Evolutionary conservation across 2,329 filamentous ascomycete species (phyloP).

Genomic region (Fusarium agapanthi): DNA sequence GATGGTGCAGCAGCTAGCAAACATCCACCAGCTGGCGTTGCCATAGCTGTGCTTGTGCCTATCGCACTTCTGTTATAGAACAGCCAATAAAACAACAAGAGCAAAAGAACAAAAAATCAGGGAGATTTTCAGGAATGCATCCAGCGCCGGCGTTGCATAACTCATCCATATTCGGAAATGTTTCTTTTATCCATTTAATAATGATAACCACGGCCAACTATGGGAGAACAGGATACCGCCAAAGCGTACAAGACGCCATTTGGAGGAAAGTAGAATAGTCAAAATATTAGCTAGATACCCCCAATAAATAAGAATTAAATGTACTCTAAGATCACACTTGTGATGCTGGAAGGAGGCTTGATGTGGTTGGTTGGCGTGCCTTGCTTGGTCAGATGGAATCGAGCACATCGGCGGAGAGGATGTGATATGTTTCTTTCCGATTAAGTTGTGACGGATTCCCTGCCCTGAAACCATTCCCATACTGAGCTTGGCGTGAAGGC

Average conservation of each 20-base stretch:
- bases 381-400: neutral
- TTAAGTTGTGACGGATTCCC: neutral
- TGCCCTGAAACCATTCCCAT: neutral
- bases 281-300: slow-evolving; percentile 1
- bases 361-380: neutral
- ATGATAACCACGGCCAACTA: slow-evolving; percentile 11
- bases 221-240: neutral
- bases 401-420: neutral
- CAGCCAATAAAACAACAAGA: neutral
- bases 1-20: slow-evolving; percentile 6
- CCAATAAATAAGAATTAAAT: neutral
- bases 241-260: neutral
- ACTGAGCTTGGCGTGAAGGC: neutral
- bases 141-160: slow-evolving; percentile 24
- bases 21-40: slow-evolving; percentile 3
- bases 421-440: neutral
- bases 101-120: neutral
- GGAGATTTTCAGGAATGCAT: neutral
- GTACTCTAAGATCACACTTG: neutral
- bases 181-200: slow-evolving; percentile 14
- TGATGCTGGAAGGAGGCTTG: neutral
- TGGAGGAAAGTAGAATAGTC: neutral
- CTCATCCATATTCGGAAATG: neutral
- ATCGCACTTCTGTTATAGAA: slow-evolving; percentile 24
- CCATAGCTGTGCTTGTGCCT: slow-evolving; percentile 20